Evolutionary conservation across 345 rosid genomes (phyloP), one percentile per base, ranked within the genome.

Genomic region (Boechera stricta): DNA sequence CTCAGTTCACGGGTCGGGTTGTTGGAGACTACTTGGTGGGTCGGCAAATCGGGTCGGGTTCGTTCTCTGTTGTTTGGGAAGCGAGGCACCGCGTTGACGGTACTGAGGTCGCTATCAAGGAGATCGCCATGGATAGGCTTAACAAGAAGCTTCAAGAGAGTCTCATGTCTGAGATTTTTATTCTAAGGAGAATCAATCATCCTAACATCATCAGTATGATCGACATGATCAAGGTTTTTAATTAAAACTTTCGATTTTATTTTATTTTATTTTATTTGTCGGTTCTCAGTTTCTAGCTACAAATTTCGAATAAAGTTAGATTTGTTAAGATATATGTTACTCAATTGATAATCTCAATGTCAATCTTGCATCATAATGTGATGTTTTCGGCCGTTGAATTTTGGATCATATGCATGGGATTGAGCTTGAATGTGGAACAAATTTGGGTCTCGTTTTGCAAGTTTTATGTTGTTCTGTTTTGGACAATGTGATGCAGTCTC

Each of bases 31-130:
- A 95, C 76, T 64, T 81, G 75, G 88, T 91, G 24, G 92, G 97
- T 32, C 76, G 83, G 39, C 86, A 90, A 84, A 91, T 95, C 82
- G 99, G 99, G 67, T 96, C 94, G 62, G 98, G 99, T 80, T 96
- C 99, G 26, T 96, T 93, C 88, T 96, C 99, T 2, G 88, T 86
- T n/a, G 98, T 96, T 8, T 96, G 93, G 89, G 96, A 88, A 35
- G 99, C 93, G 35, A 83, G 90, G 80, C 99, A 96, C 83, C 85
- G 91, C 26, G 86, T 87, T 67, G 93, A 93, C 56, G 98, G 97
- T 60, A 91, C 93, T 41, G 91, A 86, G 60, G 99, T 96, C 48
- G 99, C 98, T 63, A 96, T 96, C 56, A 96, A 96, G 82, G 98
- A 96, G 92, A 96, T 96, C 80, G 87, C 70, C 11, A 85, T 75